These are phyloP conservation scores for Hypomontagnella submonticulosa DNA, from an alignment of 495 filamentous ascomycete genomes.

Conservation along the genomic window DNA sequence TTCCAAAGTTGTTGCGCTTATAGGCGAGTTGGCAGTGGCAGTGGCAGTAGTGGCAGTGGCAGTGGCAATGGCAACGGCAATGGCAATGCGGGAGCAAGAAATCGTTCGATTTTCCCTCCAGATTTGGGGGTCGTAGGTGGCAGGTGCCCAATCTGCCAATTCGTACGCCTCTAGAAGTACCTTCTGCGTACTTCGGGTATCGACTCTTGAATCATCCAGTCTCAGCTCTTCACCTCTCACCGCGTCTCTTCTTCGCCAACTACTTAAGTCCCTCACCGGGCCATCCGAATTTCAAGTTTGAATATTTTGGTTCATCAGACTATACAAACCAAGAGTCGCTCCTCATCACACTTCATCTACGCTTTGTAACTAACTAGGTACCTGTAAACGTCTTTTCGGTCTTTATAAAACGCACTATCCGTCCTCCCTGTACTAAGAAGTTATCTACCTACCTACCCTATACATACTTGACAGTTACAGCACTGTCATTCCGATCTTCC, in stretches of 20 bases:
- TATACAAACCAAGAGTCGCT: background rate
- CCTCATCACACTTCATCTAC: background rate
- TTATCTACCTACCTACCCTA: background rate
- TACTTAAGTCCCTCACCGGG: slow-evolving; percentile 16
- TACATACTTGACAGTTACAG: slow-evolving; percentile 11
- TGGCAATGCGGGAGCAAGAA: background rate
- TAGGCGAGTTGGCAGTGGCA: too few relatives aligned
- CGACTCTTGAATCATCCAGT: slow-evolving; percentile 5
- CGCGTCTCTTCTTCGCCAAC: slow-evolving; percentile 13
- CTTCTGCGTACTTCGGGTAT: background rate
- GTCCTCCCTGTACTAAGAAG: background rate
- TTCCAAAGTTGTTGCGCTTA: too few relatives aligned
- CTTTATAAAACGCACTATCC: too few relatives aligned
- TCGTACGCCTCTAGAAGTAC: slow-evolving; percentile 3
- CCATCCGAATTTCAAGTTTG: slow-evolving; percentile 13
- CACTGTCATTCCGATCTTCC: slow-evolving; percentile 12
- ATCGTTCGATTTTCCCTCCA: slow-evolving; percentile 11
- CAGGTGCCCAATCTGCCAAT: slow-evolving; percentile 10
- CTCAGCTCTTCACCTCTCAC: slow-evolving; percentile 24
- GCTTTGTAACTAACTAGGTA: too few relatives aligned
- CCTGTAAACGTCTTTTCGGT: background rate
- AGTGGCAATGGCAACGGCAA: slow-evolving; percentile 3
- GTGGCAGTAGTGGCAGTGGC: too few relatives aligned
- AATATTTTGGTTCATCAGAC: background rate
- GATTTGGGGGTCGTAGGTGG: background rate